These are phyloP conservation scores for Trichophyton schoenleinii DNA, from an alignment of 2,329 filamentous ascomycete genomes.

Conservation along the genomic window DNA sequence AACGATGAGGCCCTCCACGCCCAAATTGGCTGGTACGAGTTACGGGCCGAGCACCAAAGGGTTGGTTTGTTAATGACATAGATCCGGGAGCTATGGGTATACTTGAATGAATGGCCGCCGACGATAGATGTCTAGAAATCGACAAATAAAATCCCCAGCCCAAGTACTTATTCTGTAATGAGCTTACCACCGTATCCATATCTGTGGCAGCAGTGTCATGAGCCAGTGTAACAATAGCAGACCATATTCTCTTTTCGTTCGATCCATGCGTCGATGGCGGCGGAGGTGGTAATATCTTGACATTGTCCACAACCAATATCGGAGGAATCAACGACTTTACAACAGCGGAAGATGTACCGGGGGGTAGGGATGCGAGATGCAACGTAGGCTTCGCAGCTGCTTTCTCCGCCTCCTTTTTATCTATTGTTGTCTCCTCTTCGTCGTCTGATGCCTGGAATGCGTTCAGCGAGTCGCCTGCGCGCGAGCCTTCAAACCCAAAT, in stretches of 20 bases:
- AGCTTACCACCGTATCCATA: conserved; percentile 67
- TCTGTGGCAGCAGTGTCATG: conserved; percentile 71
- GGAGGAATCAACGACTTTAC: conserved; percentile 39
- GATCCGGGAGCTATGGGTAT: conserved; percentile 35
- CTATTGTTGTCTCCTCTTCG: conserved; percentile 32
- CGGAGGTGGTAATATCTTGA: conserved; percentile 50
- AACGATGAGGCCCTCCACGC: conserved; percentile 35
- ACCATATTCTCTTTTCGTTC: conserved; percentile 55
- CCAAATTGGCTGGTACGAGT: conserved; percentile 29
- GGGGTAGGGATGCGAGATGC: conserved; percentile 43
- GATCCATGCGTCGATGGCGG: conserved; percentile 29
- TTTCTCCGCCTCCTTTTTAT: conserved; percentile 33
- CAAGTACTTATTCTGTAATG: conserved; percentile 69
- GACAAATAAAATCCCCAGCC: conserved; percentile 73
- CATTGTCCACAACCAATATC: conserved; percentile 54
- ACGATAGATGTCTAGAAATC: conserved; percentile 71
- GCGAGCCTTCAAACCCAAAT: conserved; percentile 30
- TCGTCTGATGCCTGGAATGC: conserved; percentile 32
- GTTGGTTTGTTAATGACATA: conserved; percentile 45
- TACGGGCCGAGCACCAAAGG: conserved; percentile 65
- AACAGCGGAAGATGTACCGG: conserved; percentile 38
- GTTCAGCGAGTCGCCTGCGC: conserved; percentile 23
- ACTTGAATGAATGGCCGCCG: conserved; percentile 50
- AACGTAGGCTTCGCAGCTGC: conserved; percentile 43
- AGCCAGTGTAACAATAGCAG: conserved; percentile 69